Evolutionary conservation across 176 grass and related monocot genomes (phyloP).

Genomic region (Zea luxurians): DNA sequence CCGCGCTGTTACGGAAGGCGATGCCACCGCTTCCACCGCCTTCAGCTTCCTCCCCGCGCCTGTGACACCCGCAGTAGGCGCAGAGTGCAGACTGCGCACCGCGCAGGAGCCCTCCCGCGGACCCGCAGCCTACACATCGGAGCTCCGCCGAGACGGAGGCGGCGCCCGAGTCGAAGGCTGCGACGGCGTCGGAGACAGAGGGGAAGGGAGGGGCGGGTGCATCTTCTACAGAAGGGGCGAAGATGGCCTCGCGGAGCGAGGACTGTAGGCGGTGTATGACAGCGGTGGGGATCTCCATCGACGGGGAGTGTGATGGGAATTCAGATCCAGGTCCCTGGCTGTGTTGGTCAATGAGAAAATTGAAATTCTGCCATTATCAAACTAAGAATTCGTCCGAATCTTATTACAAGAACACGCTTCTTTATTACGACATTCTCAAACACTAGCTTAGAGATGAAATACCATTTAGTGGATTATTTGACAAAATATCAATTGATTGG

Average conservation of each 20-base stretch:
- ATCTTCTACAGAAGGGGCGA: neutral
- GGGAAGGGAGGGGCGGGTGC: constrained; percentile 25
- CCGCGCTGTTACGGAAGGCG: constrained; percentile 45
- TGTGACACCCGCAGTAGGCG: constrained; percentile 55
- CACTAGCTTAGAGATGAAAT: no score
- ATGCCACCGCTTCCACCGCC: constrained; percentile 34
- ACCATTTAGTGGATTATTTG: no score
- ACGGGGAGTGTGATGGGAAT: constrained; percentile 25
- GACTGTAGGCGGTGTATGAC: constrained; percentile 66
- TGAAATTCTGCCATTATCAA: no score
- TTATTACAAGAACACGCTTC: no score
- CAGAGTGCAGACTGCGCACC: constrained; percentile 47
- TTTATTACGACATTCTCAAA: no score
- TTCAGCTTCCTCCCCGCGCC: constrained; percentile 36
- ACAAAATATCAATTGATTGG: no score
- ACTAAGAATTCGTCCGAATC: no score
- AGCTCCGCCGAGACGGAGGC: constrained; percentile 13
- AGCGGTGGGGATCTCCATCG: constrained; percentile 55
- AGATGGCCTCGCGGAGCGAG: constrained; percentile 42
- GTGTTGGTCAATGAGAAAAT: no score
- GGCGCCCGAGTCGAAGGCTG: constrained; percentile 42
- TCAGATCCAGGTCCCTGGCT: constrained; percentile 24
- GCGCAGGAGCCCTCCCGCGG: constrained; percentile 49
- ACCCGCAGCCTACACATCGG: constrained; percentile 53
- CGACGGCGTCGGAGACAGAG: constrained; percentile 50